Conservation (phyloP, 2,329 filamentous ascomycete genomes). For the Verticillium zaregamsianum region DNA sequence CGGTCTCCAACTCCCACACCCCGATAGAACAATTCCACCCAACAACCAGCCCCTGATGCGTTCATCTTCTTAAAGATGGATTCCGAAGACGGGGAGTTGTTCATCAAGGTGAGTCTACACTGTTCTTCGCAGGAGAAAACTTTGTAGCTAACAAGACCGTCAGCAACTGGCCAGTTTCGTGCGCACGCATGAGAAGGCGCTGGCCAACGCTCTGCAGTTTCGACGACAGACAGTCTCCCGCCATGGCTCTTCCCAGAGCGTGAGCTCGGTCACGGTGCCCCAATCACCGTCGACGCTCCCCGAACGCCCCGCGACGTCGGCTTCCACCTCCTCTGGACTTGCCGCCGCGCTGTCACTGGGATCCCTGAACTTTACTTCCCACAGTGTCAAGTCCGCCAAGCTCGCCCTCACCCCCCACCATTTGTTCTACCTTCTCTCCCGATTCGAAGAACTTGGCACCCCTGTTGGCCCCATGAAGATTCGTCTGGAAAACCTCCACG, state of each 20-base stretch:
- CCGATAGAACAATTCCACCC: neutral
- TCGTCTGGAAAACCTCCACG: slow-evolving; percentile 88
- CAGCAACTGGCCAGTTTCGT: slow-evolving; percentile 96
- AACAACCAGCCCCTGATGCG: slow-evolving; percentile 35
- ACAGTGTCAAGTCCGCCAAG: slow-evolving; percentile 83
- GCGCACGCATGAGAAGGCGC: slow-evolving; percentile 92
- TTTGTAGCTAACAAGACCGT: slow-evolving; percentile 22
- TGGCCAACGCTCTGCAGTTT: slow-evolving; percentile 91
- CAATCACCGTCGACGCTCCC: slow-evolving; percentile 50
- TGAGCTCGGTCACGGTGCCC: slow-evolving; percentile 53
- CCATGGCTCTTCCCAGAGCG: slow-evolving; percentile 65
- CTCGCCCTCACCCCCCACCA: slow-evolving; percentile 92
- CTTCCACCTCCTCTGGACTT: slow-evolving; percentile 69
- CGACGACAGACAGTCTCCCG: slow-evolving; percentile 66
- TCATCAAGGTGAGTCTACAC: slow-evolving; percentile 66
- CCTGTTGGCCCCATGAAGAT: slow-evolving; percentile 95
- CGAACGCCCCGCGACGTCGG: slow-evolving; percentile 59
- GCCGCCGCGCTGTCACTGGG: slow-evolving; percentile 85
- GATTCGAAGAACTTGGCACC: slow-evolving; percentile 89
- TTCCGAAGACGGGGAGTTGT: slow-evolving; percentile 85
- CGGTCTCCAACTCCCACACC: neutral
- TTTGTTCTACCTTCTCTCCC: slow-evolving; percentile 91
- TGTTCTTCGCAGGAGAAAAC: neutral
- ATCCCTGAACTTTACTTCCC: slow-evolving; percentile 77
- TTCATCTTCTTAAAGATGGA: slow-evolving; percentile 61